These are phyloP conservation scores for bread wheat (Triticum aestivum) DNA, from an alignment of 176 grass and related monocot genomes.

Conservation along the genomic window DNA sequence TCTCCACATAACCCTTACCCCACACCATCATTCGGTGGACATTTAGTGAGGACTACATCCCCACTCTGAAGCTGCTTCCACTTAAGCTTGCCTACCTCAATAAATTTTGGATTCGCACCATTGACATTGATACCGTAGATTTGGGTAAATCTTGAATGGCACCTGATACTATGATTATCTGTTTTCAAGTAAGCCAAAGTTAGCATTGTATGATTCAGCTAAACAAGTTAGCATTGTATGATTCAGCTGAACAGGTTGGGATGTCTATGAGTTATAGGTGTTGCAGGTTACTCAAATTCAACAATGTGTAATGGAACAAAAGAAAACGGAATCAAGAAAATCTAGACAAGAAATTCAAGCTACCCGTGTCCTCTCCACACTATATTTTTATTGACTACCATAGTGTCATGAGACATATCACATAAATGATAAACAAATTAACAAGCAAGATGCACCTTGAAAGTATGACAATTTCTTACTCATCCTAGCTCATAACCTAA, in stretches of 20 bases:
- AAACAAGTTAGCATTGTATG: too few species aligned
- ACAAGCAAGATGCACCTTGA: not conserved
- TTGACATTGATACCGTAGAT: constrained; percentile 85
- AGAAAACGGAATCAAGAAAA: too few species aligned
- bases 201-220: too few species aligned
- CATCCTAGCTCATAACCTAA: not conserved
- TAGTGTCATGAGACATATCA: not conserved
- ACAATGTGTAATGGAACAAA: too few species aligned
- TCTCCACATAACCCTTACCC: constrained; percentile 90
- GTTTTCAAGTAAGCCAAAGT: not conserved
- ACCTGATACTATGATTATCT: constrained; percentile 86
- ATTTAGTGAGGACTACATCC: constrained; percentile 62
- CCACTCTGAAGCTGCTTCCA: constrained; percentile 59
- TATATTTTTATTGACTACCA: not conserved
- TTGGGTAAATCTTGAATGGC: constrained; percentile 83
- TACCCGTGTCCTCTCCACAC: too few species aligned
- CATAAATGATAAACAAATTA: not conserved
- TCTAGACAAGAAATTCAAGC: too few species aligned
- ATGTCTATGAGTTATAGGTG: too few species aligned
- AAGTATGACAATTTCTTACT: not conserved
- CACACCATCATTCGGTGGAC: constrained; percentile 95
- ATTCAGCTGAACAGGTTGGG: too few species aligned
- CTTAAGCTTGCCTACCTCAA: constrained; percentile 76
- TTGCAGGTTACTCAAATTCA: too few species aligned
- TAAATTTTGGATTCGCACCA: constrained; percentile 94